Evolutionary conservation across 2,329 filamentous ascomycete genomes (phyloP), one percentile per base, ranked within the genome.

Genomic region (Podosphaera fusca): DNA sequence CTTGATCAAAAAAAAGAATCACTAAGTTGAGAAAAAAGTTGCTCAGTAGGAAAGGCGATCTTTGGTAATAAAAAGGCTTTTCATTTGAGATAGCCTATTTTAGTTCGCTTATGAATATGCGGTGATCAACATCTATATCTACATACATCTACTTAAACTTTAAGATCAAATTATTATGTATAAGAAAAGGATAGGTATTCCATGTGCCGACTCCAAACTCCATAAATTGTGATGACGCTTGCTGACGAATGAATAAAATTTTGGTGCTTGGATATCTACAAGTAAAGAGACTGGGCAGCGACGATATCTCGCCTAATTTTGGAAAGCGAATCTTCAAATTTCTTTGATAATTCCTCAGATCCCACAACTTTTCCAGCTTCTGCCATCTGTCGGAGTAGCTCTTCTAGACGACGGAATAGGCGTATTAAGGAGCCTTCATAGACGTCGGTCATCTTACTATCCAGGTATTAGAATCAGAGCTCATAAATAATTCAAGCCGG

Each of bases 351-450:
- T 65, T 96, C 92, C 59, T 94, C 87, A 68, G 85, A 95, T 65
- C 92, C 92, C 92, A 98, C 98, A 61, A 95, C 90, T 73, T 95
- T 96, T 62, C 86, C 80, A 31, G 90, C 92, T 71, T 96, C 86
- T 14, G 85, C 90, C 78, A 96, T 94, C 70, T 98, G 92, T 62
- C 92, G 80, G 40, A 98, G 75, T 58, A 95, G 75, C 71, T 98
- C 92, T 70, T 98, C 92, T 36, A 98, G 75, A 29, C 92, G 85
- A 57, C 92, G 85, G 80, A 98, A 98, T 45, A 95, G 81, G 54
- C 92, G 87, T 64, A 98, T 96, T 60, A 98, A 74, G 58, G 87
- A 95, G 59, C 92, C 92, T 73, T 98, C 92, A 70, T 95, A 98
- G 34, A 90, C 87, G 65, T 95, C 90, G 34, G 92, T 96, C 89